Base-by-base conservation (phyloP, 2,329 filamentous ascomycete species). In the Arthrobotrys sphaeroides region DNA sequence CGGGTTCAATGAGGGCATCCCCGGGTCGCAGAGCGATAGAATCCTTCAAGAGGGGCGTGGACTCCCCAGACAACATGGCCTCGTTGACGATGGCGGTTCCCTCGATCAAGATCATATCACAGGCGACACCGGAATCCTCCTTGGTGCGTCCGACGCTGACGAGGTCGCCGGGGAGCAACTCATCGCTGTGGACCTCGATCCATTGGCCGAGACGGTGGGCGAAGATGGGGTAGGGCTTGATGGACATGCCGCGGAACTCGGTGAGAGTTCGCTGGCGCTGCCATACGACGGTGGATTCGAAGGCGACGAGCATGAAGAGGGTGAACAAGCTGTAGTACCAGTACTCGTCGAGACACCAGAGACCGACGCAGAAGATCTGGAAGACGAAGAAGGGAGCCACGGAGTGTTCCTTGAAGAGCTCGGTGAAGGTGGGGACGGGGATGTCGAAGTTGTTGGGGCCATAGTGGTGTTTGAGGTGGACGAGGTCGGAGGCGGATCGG, bases 261-360 rank as follows among this genome's bases (percentile, higher is more conserved):
- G 88, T 96, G 78, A 99, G 84, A 1, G 96, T 99, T 79, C 94
- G 88, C 87, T 99, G 95, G 76, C 95, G 90, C 85, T 99, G 95
- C 96, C 95, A 99, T 13, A 99, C 96, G 38, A 99, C 96, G 1
- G 95, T 99, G 83, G 94, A 97, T 85, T 99, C 95, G 80, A 99
- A 99, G 73, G 89, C 90, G 79, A 99, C 93, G 67, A 99, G 88
- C 96, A 99, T 99, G 85, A 98, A 94, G 20, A 99, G 89, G 0
- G 96, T 99, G 84, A 99, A 99, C 18, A 99, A 88, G 77, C 95
- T 98, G 85, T 99, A 99, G 86, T 99, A 99, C 95, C 96, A 99
- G 84, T 98, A 99, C 84, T 99, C 96, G 81, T 99, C 95, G 81
- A 99, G 85, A 90, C 98, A 92, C 95, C 95, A 99, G 76, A 99